Conservation (phyloP, 1,284 basidiomycete genomes). For the Ustilago cynodontis region DNA sequence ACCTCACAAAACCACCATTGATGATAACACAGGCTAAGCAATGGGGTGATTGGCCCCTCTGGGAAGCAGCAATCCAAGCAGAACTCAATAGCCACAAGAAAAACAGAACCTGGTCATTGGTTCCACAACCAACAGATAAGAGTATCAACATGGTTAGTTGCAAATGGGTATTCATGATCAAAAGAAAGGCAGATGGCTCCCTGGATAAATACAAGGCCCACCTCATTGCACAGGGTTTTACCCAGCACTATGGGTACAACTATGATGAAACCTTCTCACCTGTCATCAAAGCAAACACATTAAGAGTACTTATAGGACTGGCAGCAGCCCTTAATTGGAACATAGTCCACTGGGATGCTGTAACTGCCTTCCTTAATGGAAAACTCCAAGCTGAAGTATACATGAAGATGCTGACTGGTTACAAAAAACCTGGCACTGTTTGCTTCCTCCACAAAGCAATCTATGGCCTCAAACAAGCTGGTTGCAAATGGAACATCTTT, state of each 20-base stretch:
- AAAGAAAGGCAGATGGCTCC: background rate
- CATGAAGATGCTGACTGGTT: no score
- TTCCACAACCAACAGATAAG: background rate
- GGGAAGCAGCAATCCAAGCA: background rate
- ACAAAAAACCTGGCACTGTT: no score
- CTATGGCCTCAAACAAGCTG: no score
- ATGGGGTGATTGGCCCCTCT: background rate
- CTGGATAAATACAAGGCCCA: background rate
- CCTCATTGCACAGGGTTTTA: background rate
- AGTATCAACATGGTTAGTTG: background rate
- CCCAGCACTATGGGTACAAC: background rate
- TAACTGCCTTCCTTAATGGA: no score
- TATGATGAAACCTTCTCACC: background rate
- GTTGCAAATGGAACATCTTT: no score
- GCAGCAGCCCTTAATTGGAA: no score
- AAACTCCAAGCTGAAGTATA: no score
- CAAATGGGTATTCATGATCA: background rate
- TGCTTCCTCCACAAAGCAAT: no score
- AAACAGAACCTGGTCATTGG: background rate
- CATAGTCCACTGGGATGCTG: no score
- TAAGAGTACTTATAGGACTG: background rate
- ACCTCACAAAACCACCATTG: no score
- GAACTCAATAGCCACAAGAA: background rate
- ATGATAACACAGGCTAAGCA: no score
- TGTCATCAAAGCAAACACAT: fast-evolving